phyloP scores from a whole-genome alignment of 1,139 yeast genomes.

The Blastobotrys proliferans region DNA sequence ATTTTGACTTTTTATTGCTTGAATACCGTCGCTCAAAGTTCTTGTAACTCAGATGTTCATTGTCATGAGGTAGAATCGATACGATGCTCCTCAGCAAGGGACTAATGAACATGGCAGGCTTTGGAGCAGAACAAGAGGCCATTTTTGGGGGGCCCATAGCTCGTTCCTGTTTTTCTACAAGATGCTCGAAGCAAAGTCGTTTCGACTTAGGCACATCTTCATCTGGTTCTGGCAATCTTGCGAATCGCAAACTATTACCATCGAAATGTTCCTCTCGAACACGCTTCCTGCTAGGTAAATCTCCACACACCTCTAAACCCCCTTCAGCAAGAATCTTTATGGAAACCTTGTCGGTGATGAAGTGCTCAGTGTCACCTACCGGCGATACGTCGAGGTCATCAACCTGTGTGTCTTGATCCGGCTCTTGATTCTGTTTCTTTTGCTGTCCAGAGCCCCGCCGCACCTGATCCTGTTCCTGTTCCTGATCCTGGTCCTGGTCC shows the following conservation, averaged over 20 bases:
- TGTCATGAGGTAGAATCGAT: no score
- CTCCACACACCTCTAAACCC: conserved; percentile 1
- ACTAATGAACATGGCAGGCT: no score
- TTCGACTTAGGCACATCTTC: neutral
- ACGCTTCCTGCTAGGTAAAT: neutral
- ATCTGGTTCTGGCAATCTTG: neutral
- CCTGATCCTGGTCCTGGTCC: neutral
- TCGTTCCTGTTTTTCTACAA: neutral
- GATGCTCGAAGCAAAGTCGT: neutral
- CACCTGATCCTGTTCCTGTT: neutral
- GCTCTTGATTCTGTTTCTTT: neutral
- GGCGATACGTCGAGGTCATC: neutral
- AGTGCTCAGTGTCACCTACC: neutral
- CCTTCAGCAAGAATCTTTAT: conserved; percentile 1
- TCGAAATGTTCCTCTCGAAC: no score
- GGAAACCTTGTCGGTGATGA: neutral
- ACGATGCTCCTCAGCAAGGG: no score
- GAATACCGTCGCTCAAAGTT: no score
- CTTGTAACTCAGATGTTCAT: no score
- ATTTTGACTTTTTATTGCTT: no score
- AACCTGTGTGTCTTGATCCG: conserved; percentile 1
- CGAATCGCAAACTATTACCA: no score
- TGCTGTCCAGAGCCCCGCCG: no score
- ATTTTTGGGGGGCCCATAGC: no score
- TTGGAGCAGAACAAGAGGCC: no score